Base-by-base conservation (phyloP, 2,329 filamentous ascomycete species). In the Aspergillus arachidicola region DNA sequence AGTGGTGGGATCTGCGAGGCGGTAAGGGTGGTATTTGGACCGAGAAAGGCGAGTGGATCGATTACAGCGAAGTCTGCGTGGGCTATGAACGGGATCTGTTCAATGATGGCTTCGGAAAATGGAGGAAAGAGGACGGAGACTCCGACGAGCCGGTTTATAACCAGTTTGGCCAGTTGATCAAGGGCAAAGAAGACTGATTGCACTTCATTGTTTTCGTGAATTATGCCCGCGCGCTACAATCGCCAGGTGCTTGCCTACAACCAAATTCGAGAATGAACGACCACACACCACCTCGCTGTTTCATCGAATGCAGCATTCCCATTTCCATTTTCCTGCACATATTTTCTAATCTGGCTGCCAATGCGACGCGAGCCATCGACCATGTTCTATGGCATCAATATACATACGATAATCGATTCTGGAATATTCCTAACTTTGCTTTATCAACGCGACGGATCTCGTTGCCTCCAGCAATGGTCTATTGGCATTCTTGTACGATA, bases 11-110 rank as follows among this genome's bases (percentile, higher is more conserved):
- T 66, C 71, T 76, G 59, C 79, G 83, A 16, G 84, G 83, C 11
- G 84, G 84, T 0, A 78, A 77, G n/a, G 84, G 84, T 3, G 85
- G 84, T 9, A 72, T 85, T 4, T 87, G 85, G 85, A 85, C 83
- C 0, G 80, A 79, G 14, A 73, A 76, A n/a, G 77, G 77, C 23
- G 75, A 78, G 43, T 86, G 84, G 83, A 63, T 84, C 26, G 77
- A 78, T 0, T 84, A 83, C 74, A 77, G 76, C 7, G 82, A 85
- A 28, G 76, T 85, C 6, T 85, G 82, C 34, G 72, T 75, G 14
- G 78, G 80, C 2, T 73, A 80, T 26, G 80, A 82, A 36, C 74
- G 78, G 9, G 77, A 78, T 38, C 71, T 85, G 0, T 86, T 86
- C 66, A 71, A 74, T 9, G 84, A 86, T 67, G 79, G 77, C 0